Evolutionary conservation across 2,329 filamentous ascomycete genomes (phyloP).

Genomic region (Pseudogymnoascus sp.): DNA sequence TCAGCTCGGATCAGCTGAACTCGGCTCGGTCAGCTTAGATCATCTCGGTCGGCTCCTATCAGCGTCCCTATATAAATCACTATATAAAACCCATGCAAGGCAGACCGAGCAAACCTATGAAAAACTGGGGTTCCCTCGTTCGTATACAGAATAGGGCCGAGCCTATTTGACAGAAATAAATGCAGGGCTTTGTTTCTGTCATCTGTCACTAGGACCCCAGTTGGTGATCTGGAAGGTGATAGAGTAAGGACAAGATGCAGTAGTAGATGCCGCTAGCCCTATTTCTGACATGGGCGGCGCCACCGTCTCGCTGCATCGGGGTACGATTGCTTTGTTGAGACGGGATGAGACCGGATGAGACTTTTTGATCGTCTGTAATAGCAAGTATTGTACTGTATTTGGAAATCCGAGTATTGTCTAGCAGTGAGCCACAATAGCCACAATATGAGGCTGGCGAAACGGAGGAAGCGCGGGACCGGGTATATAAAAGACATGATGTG

Average conservation of each 20-base stretch:
- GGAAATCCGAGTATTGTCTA: neutral
- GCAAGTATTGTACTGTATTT: neutral
- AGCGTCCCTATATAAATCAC: neutral
- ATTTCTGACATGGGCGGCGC: too few species aligned
- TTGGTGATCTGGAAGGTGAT: neutral
- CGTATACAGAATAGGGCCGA: neutral
- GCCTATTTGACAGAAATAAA: neutral
- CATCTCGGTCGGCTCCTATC: neutral
- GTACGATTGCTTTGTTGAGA: neutral
- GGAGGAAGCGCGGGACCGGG: neutral
- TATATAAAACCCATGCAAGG: neutral
- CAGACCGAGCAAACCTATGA: neutral
- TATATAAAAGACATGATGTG: neutral
- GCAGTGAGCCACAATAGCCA: neutral
- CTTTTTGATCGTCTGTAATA: neutral
- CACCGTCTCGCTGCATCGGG: neutral
- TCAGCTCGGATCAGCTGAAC: neutral
- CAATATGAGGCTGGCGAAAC: neutral
- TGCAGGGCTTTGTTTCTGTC: neutral
- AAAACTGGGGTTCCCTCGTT: neutral
- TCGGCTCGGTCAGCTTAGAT: neutral
- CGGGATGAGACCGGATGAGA: neutral
- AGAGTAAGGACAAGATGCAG: neutral
- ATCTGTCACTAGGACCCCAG: neutral
- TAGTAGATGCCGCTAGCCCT: neutral